Percentiles rank a stretch among this genome's conserved stretches.
phyloP scores from a whole-genome alignment of 495 filamentous ascomycete genomes.

The Trichoderma parareesei region DNA sequence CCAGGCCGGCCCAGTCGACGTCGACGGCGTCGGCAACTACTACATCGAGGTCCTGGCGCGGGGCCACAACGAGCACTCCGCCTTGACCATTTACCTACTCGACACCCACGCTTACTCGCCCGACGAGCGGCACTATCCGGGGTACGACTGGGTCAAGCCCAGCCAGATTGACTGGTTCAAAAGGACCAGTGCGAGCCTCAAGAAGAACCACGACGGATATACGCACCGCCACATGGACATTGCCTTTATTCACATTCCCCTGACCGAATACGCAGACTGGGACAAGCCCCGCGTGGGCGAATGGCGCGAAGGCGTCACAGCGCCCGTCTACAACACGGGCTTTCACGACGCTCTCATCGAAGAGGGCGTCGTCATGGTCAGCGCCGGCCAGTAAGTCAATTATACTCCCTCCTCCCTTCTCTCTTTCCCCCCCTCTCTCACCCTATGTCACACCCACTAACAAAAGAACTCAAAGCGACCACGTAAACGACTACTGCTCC shows the following conservation, averaged over 20 bases:
- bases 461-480: constrained; percentile 51
- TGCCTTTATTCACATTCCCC: constrained; percentile 94
- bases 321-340: constrained; percentile 77
- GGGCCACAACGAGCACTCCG: constrained; percentile 71
- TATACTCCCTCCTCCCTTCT: not conserved
- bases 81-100: constrained; percentile 85
- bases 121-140: constrained; percentile 72
- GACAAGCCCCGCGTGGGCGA: constrained; percentile 48
- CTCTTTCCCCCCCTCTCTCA: not conserved
- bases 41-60: constrained; percentile 81
- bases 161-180: constrained; percentile 94
- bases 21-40: constrained; percentile 93
- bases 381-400: constrained; percentile 73
- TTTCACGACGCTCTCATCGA: constrained; percentile 82
- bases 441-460: too few relatives aligned
- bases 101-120: constrained; percentile 91
- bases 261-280: constrained; percentile 71
- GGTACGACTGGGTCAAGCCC: constrained; percentile 95
- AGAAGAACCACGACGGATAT: constrained; percentile 66
- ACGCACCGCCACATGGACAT: constrained; percentile 89
- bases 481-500: constrained; percentile 93
- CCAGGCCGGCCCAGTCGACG: constrained; percentile 65
- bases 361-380: constrained; percentile 76
- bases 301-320: constrained; percentile 71
- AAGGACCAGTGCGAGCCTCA: constrained; percentile 58